phyloP scores from a whole-genome alignment of 148 eudicot species.

The Chenopodium suecicum region DNA sequence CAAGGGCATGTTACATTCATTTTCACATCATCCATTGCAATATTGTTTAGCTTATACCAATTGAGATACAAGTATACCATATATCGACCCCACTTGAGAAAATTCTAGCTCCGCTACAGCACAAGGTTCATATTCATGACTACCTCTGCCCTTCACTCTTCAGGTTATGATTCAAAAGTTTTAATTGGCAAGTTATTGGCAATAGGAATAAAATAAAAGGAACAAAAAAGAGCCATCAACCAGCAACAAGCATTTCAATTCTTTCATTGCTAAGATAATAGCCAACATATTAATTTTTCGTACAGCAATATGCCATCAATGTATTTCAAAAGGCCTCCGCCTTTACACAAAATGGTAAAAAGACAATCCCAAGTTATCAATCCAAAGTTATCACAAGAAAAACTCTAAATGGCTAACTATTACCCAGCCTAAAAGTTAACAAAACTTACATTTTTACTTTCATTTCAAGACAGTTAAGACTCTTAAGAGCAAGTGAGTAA shows the following conservation, averaged over 20 bases:
- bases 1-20: neutral
- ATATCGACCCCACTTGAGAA: neutral
- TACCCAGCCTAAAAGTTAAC: neutral
- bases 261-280: neutral
- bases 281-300: neutral
- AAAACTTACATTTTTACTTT: neutral
- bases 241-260: neutral
- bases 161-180: neutral
- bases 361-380: neutral
- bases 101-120: neutral
- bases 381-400: neutral
- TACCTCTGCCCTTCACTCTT: neutral
- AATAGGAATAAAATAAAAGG: neutral
- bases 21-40: neutral
- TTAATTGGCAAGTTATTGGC: neutral
- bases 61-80: neutral
- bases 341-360: neutral
- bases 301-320: neutral
- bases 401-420: neutral
- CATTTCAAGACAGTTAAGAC: neutral
- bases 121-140: slow-evolving; percentile 7
- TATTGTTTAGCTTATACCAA: neutral
- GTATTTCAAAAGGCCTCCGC: neutral
- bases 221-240: neutral
- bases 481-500: neutral